Evolutionary conservation across 768 basidiomycete genomes (phyloP).

Genomic region (Termitomyces titanicus): DNA sequence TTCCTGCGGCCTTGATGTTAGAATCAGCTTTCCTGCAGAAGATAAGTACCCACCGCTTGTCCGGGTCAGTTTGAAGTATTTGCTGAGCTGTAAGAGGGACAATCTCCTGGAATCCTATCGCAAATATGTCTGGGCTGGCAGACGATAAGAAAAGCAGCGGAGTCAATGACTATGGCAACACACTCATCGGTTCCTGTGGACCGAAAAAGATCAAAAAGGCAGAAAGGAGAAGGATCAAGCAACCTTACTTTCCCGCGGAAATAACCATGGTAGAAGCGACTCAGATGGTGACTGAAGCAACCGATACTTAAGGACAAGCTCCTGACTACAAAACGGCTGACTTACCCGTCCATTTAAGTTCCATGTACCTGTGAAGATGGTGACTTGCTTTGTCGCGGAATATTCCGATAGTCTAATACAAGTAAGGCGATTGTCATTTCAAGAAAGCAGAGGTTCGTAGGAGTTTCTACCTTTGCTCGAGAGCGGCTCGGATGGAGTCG

Average conservation of each 20-base stretch:
- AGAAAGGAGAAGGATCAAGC: neutral
- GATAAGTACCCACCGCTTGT: slow-evolving; percentile 61
- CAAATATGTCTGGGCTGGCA: slow-evolving; percentile 81
- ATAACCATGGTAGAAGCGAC: slow-evolving; percentile 86
- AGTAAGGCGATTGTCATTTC: neutral
- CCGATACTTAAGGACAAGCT: slow-evolving; percentile 1
- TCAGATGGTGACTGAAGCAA: slow-evolving; percentile 63
- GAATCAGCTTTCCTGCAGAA: neutral
- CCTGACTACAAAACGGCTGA: slow-evolving; percentile 1
- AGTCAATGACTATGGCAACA: slow-evolving; percentile 15
- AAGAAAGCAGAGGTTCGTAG: slow-evolving; percentile 21
- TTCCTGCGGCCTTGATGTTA: slow-evolving; percentile 44
- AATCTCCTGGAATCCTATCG: slow-evolving; percentile 94
- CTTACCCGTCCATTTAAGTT: slow-evolving; percentile 88
- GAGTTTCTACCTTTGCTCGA: slow-evolving; percentile 59
- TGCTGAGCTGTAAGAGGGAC: slow-evolving; percentile 98
- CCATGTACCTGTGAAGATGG: slow-evolving; percentile 90
- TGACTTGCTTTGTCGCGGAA: slow-evolving; percentile 68
- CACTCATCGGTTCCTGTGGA: slow-evolving; percentile 33
- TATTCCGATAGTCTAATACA: slow-evolving; percentile 70
- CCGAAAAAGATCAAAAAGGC: neutral
- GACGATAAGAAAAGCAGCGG: slow-evolving; percentile 10
- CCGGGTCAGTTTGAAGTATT: slow-evolving; percentile 93
- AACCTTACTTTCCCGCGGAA: slow-evolving; percentile 71
- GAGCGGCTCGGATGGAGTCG: slow-evolving; percentile 71